phyloP scores from a whole-genome alignment of 371 early-diverging fungal genomes.

The Phascolomyces articulosus region DNA sequence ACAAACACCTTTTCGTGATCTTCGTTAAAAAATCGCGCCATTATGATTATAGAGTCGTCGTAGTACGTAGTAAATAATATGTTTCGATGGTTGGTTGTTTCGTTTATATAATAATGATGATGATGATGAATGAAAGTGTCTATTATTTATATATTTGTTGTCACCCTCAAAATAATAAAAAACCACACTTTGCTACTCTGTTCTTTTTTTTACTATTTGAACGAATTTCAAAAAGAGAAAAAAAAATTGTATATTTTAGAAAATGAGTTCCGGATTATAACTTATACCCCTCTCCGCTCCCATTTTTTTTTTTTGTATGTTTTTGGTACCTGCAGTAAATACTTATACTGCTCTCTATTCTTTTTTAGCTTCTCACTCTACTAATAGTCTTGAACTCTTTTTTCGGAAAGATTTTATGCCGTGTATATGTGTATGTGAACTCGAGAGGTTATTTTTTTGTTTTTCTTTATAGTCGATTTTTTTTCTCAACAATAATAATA shows the following conservation, averaged over 20 bases:
- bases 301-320: background rate
- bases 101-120: too few relatives aligned
- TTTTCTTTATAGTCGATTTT: background rate
- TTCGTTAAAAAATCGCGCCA: conserved; percentile 7
- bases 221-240: background rate
- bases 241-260: background rate
- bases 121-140: too few relatives aligned
- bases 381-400: background rate
- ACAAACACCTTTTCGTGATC: background rate
- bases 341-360: background rate
- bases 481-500: background rate
- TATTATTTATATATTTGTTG: too few relatives aligned
- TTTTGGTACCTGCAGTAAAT: conserved; percentile 1
- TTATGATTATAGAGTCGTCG: background rate
- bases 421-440: background rate
- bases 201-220: too few relatives aligned
- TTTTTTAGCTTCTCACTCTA: too few relatives aligned
- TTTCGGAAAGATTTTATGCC: background rate
- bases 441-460: too few relatives aligned
- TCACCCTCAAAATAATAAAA: too few relatives aligned
- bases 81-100: background rate
- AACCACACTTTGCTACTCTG: too few relatives aligned
- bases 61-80: too few relatives aligned
- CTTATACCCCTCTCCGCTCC: background rate
- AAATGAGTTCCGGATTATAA: background rate